phyloP scores from a whole-genome alignment of 331 rosid species.

The Stylosanthes scabra region DNA sequence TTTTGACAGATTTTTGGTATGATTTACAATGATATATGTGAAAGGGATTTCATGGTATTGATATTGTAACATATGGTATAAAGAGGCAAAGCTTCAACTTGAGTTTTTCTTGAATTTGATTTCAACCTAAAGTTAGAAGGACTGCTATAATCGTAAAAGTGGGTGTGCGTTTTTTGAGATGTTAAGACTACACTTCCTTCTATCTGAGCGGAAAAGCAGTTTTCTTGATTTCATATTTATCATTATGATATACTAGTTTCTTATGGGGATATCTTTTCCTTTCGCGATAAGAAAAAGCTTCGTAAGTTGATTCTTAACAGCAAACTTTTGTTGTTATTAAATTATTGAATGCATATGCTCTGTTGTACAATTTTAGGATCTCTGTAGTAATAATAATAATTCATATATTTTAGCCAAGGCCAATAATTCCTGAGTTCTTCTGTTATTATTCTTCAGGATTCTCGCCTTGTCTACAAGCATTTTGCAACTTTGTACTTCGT shows the following conservation, averaged over 20 bases:
- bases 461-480: constrained; percentile 93
- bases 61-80: constrained; percentile 13
- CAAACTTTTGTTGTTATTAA: constrained; percentile 3
- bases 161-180: constrained; percentile 15
- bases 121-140: constrained; percentile 13
- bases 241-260: not conserved
- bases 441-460: constrained; percentile 66
- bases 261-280: too few relatives aligned
- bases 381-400: constrained; percentile 18
- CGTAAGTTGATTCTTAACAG: not conserved
- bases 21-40: not conserved
- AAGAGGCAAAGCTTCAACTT: constrained; percentile 19
- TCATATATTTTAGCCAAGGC: not conserved
- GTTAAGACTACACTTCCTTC: constrained; percentile 4
- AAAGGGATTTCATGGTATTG: not conserved
- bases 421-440: constrained; percentile 11
- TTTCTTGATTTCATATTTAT: constrained; percentile 13
- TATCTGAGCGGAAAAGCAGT: not conserved
- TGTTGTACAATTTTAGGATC: not conserved
- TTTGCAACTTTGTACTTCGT: constrained; percentile 90
- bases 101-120: constrained; percentile 16
- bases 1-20: not conserved
- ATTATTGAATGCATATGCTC: not conserved
- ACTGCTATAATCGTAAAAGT: constrained; percentile 11
- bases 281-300: not conserved